Evolutionary conservation across 306 rosid genomes (phyloP).

Genomic region (Abrus pulchellus): DNA sequence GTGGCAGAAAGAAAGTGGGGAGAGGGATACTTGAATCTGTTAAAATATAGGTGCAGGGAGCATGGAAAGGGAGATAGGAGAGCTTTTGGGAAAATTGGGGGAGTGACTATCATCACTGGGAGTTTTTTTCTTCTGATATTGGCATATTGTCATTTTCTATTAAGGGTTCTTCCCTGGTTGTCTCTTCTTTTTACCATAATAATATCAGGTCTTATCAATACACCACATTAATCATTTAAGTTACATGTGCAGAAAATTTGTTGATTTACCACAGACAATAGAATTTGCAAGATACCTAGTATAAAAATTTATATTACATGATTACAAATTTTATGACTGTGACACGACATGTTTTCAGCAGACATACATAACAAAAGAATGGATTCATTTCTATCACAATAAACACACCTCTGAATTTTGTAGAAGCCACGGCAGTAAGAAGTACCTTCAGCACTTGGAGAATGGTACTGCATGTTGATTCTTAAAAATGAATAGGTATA

Average conservation of each 20-base stretch:
- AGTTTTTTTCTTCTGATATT: too few species aligned
- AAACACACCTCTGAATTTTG: constrained; percentile 91
- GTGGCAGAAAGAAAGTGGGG: too few species aligned
- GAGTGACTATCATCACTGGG: too few species aligned
- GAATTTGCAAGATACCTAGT: constrained; percentile 21
- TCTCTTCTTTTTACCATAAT: too few species aligned
- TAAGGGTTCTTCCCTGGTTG: too few species aligned
- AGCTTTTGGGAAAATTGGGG: too few species aligned
- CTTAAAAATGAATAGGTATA: constrained; percentile 48
- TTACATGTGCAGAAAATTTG: constrained; percentile 12
- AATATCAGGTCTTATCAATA: too few species aligned
- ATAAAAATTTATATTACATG: constrained; percentile 32
- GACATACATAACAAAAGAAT: constrained; percentile 31
- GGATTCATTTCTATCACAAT: constrained; percentile 30
- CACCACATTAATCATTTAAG: constrained; percentile 41
- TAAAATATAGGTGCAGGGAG: too few species aligned
- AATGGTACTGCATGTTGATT: constrained; percentile 79
- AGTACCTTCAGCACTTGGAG: constrained; percentile 99
- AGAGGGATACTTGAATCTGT: too few species aligned
- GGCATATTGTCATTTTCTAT: too few species aligned
- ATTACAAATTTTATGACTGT: constrained; percentile 16
- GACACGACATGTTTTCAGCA: constrained; percentile 34
- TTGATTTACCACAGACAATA: constrained; percentile 11
- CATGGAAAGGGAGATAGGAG: too few species aligned
- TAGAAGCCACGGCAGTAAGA: constrained; percentile 96